A percentile compares a stretch with the other conserved stretches of the same genome.
Conservation (phyloP, 176 grass and related monocot species). For the Carex cristatella region DNA sequence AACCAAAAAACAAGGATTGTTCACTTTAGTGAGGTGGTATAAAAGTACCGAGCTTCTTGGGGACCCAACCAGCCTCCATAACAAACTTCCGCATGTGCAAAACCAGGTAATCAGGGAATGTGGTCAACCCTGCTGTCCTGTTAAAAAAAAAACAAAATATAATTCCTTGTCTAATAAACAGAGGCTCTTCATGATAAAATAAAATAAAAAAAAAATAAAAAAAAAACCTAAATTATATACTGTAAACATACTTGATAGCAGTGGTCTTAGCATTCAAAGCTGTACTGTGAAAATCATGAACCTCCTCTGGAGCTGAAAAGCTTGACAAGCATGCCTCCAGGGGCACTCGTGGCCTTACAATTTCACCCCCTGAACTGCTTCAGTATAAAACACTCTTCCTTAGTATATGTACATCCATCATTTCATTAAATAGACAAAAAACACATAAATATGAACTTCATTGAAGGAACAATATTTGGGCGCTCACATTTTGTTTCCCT, state of each 20-base stretch:
- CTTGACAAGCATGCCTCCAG: conserved; percentile 83
- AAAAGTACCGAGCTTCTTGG: conserved; percentile 82
- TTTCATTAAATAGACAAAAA: conserved; percentile 10
- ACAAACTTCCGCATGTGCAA: conserved; percentile 98
- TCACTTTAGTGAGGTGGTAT: not conserved
- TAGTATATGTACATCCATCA: not conserved
- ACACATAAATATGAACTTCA: not conserved
- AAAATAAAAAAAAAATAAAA: too few relatives aligned
- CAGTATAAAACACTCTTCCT: not conserved
- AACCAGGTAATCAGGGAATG: conserved; percentile 92
- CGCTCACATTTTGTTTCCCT: conserved; percentile 78
- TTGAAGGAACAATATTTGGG: not conserved
- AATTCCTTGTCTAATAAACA: not conserved
- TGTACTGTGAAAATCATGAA: conserved; percentile 81
- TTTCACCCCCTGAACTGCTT: conserved; percentile 68
- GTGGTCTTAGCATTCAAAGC: conserved; percentile 92
- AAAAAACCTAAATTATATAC: conserved; percentile 7
- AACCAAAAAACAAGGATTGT: not conserved
- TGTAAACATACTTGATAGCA: conserved; percentile 67
- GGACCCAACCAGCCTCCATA: conserved; percentile 97
- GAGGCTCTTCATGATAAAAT: not conserved
- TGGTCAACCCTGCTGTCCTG: conserved; percentile 77
- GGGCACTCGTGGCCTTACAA: conserved; percentile 84
- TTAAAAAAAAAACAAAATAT: not conserved
- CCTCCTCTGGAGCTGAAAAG: conserved; percentile 78